phyloP scores from a whole-genome alignment of 768 basidiomycete genomes.

The Boletus sp. region DNA sequence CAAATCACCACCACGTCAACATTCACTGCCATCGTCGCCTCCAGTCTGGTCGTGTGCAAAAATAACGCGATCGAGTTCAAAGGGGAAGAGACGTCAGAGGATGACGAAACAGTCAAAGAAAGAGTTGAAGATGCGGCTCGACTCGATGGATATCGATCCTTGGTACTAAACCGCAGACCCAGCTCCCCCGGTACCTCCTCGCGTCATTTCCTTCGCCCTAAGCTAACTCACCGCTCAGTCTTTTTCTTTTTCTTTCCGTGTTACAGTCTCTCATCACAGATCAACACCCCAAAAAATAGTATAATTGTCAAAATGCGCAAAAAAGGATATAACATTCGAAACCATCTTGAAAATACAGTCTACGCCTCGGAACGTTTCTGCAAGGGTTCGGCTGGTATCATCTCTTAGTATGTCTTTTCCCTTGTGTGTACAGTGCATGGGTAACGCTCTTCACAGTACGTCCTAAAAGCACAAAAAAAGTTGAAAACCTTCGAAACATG shows the following conservation, averaged over 20 bases:
- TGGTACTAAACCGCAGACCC: neutral
- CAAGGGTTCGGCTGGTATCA: neutral
- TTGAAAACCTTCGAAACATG: neutral
- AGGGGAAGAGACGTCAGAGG: constrained; percentile 2
- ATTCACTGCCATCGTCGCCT: neutral
- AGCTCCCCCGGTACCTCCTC: constrained; percentile 1
- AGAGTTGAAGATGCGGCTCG: constrained; percentile 7
- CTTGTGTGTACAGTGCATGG: neutral
- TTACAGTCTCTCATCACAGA: neutral
- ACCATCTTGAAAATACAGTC: neutral
- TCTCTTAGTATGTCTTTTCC: neutral
- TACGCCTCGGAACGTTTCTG: neutral
- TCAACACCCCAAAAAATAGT: neutral
- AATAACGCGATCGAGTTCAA: constrained; percentile 13
- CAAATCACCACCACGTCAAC: neutral
- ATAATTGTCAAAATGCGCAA: neutral
- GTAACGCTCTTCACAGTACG: neutral
- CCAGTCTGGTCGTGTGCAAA: constrained; percentile 19
- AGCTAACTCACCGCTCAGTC: neutral
- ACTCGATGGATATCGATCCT: constrained; percentile 11
- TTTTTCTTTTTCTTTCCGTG: neutral
- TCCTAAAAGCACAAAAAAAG: constrained; percentile 3
- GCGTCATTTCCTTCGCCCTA: neutral
- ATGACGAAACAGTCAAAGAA: constrained; percentile 10
- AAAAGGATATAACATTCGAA: neutral